A percentile compares a stretch with the other conserved stretches of the same genome.
Evolutionary conservation across 257 asterid genomes (phyloP).

Genomic region (Solanum neorickii): DNA sequence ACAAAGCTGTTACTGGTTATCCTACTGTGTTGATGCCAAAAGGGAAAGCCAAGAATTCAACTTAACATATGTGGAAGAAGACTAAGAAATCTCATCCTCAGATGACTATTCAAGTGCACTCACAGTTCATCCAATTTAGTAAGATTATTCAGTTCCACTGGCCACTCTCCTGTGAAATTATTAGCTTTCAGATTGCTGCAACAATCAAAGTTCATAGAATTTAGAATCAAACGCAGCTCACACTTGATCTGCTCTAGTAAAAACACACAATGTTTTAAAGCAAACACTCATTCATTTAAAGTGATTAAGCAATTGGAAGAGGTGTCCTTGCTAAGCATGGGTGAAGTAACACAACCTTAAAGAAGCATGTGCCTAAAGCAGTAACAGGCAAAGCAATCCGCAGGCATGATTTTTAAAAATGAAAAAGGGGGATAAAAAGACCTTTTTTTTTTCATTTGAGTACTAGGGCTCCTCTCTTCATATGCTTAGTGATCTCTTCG

Average conservation of each 20-base stretch:
- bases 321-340: background rate
- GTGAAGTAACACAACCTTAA: background rate
- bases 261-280: background rate
- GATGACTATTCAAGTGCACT: background rate
- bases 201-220: background rate
- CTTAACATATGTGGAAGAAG: background rate
- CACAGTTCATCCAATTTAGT: slow-evolving; percentile 34
- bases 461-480: background rate
- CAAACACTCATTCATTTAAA: background rate
- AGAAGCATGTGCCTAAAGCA: background rate
- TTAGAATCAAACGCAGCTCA: background rate
- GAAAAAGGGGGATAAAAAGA: background rate
- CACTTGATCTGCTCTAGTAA: background rate
- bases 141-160: slow-evolving; percentile 26
- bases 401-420: background rate
- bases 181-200: slow-evolving; percentile 41
- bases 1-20: slow-evolving; percentile 44
- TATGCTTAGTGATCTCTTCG: background rate
- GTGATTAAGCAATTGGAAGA: background rate
- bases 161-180: slow-evolving; percentile 34
- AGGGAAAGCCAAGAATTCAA: background rate
- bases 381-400: background rate
- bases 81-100: background rate
- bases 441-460: background rate
- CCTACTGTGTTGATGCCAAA: slow-evolving; percentile 21